Evolutionary conservation across 768 basidiomycete species (phyloP).

Genomic region (Cystobasidium onofrii): DNA sequence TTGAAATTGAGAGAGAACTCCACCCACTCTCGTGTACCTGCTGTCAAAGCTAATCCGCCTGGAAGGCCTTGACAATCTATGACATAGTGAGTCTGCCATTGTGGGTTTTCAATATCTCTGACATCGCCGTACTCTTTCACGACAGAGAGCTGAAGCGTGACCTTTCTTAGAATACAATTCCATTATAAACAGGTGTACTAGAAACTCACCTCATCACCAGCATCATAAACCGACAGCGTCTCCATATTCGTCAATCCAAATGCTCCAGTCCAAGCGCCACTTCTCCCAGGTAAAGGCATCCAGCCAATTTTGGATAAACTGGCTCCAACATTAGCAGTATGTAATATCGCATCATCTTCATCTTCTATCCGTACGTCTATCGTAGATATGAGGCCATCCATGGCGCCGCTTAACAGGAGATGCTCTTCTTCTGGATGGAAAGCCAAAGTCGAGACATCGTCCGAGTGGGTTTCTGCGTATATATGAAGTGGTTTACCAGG

Average conservation of each 20-base stretch:
- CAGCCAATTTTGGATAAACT: slow-evolving; percentile 35
- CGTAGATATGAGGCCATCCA: slow-evolving; percentile 40
- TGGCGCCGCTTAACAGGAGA: slow-evolving; percentile 39
- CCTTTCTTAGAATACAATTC: neutral
- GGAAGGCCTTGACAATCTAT: slow-evolving; percentile 37
- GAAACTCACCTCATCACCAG: slow-evolving; percentile 34
- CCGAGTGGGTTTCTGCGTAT: slow-evolving; percentile 41
- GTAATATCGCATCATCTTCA: slow-evolving; percentile 41
- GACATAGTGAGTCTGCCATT: slow-evolving; percentile 40
- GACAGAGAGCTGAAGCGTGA: neutral
- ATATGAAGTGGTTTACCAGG: slow-evolving; percentile 34
- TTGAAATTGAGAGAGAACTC: too few species aligned
- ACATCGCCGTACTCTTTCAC: slow-evolving; percentile 39
- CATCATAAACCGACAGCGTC: slow-evolving; percentile 39
- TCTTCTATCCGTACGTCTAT: slow-evolving; percentile 41
- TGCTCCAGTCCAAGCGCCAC: slow-evolving; percentile 23
- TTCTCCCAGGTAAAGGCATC: slow-evolving; percentile 34
- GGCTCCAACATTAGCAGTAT: slow-evolving; percentile 39
- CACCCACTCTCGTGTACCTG: slow-evolving; percentile 36
- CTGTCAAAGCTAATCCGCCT: slow-evolving; percentile 35
- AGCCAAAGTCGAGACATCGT: slow-evolving; percentile 40
- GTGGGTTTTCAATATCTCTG: slow-evolving; percentile 37
- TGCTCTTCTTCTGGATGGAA: slow-evolving; percentile 40
- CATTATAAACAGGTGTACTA: neutral
- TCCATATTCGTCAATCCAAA: slow-evolving; percentile 40